phyloP scores from a whole-genome alignment of 2,329 filamentous ascomycete genomes.

The Aspergillus sojae region DNA sequence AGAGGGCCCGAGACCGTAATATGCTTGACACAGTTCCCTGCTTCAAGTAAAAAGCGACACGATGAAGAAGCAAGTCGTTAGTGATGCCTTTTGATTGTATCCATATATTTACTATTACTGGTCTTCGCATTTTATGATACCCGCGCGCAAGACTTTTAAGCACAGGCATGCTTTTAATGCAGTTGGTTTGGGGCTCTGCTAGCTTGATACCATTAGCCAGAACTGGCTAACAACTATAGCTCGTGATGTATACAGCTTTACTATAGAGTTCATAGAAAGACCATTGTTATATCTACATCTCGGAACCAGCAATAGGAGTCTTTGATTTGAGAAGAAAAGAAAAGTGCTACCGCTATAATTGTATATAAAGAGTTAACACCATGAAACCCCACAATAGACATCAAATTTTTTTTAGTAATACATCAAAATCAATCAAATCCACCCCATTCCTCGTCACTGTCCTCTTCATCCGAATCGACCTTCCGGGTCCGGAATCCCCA shows the following conservation, averaged over 20 bases:
- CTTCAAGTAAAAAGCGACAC: not conserved
- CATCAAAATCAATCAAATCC: slow-evolving; percentile 61
- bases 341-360: slow-evolving; percentile 2
- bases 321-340: not conserved
- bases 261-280: not conserved
- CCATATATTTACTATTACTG: slow-evolving; percentile 16
- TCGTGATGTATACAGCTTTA: not conserved
- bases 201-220: slow-evolving; percentile 5
- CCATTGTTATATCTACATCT: not conserved
- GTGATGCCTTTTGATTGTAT: slow-evolving; percentile 10
- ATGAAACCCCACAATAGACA: not conserved
- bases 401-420: slow-evolving; percentile 7
- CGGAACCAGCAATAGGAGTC: not conserved
- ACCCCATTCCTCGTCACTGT: slow-evolving; percentile 65
- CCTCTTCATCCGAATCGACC: slow-evolving; percentile 39
- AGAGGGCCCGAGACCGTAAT: slow-evolving; percentile 35
- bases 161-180: slow-evolving; percentile 20
- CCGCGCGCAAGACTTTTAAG: slow-evolving; percentile 28
- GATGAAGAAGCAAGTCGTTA: not conserved
- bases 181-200: slow-evolving; percentile 4
- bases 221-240: not conserved
- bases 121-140: slow-evolving; percentile 37
- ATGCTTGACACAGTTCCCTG: not conserved
- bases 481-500: slow-evolving; percentile 52
- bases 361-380: not conserved